Evolutionary conservation across 768 basidiomycete species (phyloP), one percentile per base, ranked within the genome.

Genomic region (Tubosaeta sp.): DNA sequence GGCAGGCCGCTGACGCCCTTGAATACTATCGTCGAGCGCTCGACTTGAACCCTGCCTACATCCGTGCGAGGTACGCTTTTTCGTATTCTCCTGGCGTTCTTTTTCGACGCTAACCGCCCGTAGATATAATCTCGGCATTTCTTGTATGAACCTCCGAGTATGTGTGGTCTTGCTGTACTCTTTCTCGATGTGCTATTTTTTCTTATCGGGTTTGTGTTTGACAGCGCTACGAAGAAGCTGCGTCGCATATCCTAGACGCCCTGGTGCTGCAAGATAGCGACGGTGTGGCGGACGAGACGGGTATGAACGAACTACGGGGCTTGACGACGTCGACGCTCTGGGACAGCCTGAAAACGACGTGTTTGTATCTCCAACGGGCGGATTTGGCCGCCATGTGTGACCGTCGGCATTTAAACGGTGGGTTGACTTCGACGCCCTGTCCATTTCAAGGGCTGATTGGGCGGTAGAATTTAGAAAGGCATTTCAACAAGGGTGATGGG

Each of bases 101-200:
- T 14, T 22, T 14, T 25, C n/a, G 14, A 13, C n/a, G 7, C 46
- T n/a, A 42, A 43, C 43, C 25, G 44, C 30, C 11, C 41, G n/a
- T 51, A 94, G 93, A 59, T 96, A 91, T 69, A 96, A 97, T 68
- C 75, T 96, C 14, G 94, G 93, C 19, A 96, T 96, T 54, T 90
- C 92, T 1, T 90, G 84, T 64, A 89, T 92, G 62, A 94, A 91
- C 66, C 77, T 97, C 49, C 78, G 80, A 47, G 90, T 93, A 65
- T 51, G 78, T 72, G 6, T 27, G 27, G 9, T 27, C 27, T 27
- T 27, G 27, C 46, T 24, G 3, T 22, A 8, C n/a, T 38, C 12
- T 31, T 32, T 19, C 16, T 5, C 3, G 13, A 7, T 6, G 24
- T 42, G 40, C n/a, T 7, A 10, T 34, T 45, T 31, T 27, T 45